Conservation (phyloP, 306 rosid genomes). For the Notholithocarpus densiflorus region DNA sequence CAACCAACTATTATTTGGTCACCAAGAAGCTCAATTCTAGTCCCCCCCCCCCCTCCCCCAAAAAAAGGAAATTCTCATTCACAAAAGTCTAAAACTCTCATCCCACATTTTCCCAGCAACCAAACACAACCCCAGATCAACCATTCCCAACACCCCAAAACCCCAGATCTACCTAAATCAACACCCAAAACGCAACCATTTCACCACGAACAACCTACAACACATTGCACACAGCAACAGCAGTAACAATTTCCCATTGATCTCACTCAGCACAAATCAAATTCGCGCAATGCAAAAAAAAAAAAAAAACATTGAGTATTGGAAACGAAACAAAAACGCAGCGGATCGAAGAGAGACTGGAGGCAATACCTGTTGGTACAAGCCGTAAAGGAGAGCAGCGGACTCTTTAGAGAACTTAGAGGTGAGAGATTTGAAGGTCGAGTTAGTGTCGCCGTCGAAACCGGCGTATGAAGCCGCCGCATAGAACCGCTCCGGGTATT, state of each 20-base stretch:
- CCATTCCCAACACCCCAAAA: slow-evolving; percentile 2
- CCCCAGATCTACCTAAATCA: slow-evolving; percentile 49
- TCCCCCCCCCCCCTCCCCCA: too few species aligned
- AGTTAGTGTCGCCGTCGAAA: slow-evolving; percentile 74
- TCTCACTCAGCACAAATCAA: background rate
- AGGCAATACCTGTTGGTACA: slow-evolving; percentile 67
- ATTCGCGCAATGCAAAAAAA: too few species aligned
- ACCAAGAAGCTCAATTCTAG: background rate
- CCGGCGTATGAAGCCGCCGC: slow-evolving; percentile 90
- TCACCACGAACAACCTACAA: background rate
- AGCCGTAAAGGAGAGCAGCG: slow-evolving; percentile 81
- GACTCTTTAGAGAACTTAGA: slow-evolving; percentile 75
- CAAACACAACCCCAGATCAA: slow-evolving; percentile 21
- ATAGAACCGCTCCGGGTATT: slow-evolving; percentile 90
- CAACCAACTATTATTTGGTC: background rate
- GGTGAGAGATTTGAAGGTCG: slow-evolving; percentile 76
- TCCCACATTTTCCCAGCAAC: background rate
- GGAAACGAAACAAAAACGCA: background rate
- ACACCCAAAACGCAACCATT: background rate
- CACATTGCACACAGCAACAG: background rate
- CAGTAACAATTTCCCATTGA: background rate
- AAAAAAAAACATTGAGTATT: background rate
- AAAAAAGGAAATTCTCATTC: background rate
- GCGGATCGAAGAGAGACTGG: slow-evolving; percentile 3
- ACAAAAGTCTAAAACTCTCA: background rate